These are phyloP conservation scores for Dothistroma pini DNA, from an alignment of 2,329 filamentous ascomycete genomes.

Conservation along the genomic window DNA sequence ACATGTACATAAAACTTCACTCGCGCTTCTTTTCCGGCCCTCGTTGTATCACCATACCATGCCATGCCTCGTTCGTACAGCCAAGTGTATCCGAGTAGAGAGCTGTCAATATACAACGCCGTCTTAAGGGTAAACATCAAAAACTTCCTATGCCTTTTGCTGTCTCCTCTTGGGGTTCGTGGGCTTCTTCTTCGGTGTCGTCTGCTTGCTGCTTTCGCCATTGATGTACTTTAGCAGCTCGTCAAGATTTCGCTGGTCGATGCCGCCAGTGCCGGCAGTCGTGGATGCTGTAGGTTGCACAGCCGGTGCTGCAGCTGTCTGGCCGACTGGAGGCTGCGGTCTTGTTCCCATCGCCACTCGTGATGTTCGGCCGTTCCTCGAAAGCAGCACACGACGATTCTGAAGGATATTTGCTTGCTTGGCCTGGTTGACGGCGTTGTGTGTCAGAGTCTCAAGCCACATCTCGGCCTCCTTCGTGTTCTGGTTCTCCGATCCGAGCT, in stretches of 20 bases:
- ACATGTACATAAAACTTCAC: neutral
- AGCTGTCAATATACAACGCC: neutral
- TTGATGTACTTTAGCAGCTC: conserved; percentile 95
- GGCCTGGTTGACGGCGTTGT: conserved; percentile 90
- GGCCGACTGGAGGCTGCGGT: conserved; percentile 57
- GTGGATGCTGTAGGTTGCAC: conserved; percentile 10
- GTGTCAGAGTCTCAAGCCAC: conserved; percentile 94
- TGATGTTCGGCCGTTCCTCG: conserved; percentile 43
- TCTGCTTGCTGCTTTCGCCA: conserved; percentile 51
- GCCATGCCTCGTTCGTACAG: neutral
- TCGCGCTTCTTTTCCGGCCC: neutral
- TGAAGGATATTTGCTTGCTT: conserved; percentile 64
- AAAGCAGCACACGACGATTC: conserved; percentile 26
- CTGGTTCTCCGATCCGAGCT: conserved; percentile 85
- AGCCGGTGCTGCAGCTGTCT: conserved; percentile 39
- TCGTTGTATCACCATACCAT: neutral
- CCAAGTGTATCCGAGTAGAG: conserved; percentile 1
- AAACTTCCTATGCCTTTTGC: conserved; percentile 17
- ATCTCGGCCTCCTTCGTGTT: conserved; percentile 98
- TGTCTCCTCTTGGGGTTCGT: conserved; percentile 43
- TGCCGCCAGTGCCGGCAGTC: conserved; percentile 21
- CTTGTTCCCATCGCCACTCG: conserved; percentile 56
- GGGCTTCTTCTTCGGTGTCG: conserved; percentile 44
- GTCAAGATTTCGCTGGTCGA: conserved; percentile 72
- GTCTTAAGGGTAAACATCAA: neutral